Percentiles rank a stretch among this genome's conserved stretches.
phyloP scores from a whole-genome alignment of 1,284 basidiomycete species.

The Ceratorhiza oryzae-sativae region DNA sequence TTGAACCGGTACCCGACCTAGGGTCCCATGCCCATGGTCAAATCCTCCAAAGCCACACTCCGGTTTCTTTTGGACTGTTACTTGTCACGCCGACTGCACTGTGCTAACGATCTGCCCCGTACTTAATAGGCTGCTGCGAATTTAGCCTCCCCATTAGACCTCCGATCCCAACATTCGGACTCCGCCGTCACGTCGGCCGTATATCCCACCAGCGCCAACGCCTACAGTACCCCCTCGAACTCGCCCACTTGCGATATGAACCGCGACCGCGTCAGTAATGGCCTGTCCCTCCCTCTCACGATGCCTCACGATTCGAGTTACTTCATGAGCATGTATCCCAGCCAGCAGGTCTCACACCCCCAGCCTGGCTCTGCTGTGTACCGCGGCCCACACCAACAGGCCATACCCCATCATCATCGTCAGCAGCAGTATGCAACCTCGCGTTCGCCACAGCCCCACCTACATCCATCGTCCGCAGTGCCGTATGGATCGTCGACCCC shows the following conservation, averaged over 20 bases:
- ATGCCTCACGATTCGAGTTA: constrained; percentile 1
- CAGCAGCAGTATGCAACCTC: constrained; percentile 3
- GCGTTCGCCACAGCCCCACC: constrained; percentile 8
- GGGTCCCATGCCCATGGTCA: constrained; percentile 4
- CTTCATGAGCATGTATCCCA: constrained; percentile 8
- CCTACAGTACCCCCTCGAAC: constrained; percentile 8
- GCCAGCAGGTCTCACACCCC: constrained; percentile 6
- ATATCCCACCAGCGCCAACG: constrained; percentile 1
- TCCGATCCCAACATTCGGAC: constrained; percentile 19
- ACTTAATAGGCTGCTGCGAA: constrained; percentile 21
- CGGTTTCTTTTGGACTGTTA: constrained; percentile 21
- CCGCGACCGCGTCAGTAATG: constrained; percentile 14
- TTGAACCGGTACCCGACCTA: constrained; percentile 14
- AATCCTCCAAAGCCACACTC: constrained; percentile 19
- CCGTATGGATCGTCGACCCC: constrained; percentile 21
- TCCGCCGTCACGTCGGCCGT: constrained; percentile 9
- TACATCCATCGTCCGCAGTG: constrained; percentile 2
- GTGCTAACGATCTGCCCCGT: constrained; percentile 7
- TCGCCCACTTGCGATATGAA: constrained; percentile 23
- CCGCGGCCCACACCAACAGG: not conserved
- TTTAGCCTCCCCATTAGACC: constrained; percentile 29
- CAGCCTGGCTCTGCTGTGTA: not conserved
- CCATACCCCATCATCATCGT: not conserved
- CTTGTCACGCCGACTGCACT: constrained; percentile 5
- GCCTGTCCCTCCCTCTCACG: constrained; percentile 1